A percentile compares a stretch with the other conserved stretches of the same genome.
These are phyloP conservation scores for Plicaturopsis crispa DNA, from an alignment of 768 basidiomycete species.

Conservation along the genomic window DNA sequence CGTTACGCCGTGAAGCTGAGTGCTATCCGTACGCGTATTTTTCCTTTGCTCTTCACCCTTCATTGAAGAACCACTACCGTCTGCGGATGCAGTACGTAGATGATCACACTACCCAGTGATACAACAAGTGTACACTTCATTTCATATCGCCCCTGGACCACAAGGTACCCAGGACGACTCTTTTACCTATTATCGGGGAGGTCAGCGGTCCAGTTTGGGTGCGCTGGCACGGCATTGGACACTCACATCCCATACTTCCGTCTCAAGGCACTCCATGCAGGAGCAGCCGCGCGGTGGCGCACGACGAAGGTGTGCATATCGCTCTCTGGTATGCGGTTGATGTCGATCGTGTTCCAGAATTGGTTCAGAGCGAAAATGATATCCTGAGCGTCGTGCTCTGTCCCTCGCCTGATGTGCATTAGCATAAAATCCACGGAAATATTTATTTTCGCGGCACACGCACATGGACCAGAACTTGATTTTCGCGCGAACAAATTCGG, in stretches of 20 bases:
- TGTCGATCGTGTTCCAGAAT: slow-evolving; percentile 78
- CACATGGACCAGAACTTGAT: slow-evolving; percentile 80
- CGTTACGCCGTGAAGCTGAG: no score
- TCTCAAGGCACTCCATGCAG: slow-evolving; percentile 70
- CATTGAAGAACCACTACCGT: no score
- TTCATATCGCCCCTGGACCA: no score
- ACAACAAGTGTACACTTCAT: no score
- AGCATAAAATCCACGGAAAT: slow-evolving; percentile 6
- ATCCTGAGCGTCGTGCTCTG: slow-evolving; percentile 71
- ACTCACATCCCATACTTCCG: slow-evolving; percentile 60
- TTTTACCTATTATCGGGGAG: no score
- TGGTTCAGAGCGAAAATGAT: slow-evolving; percentile 63
- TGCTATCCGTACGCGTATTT: no score
- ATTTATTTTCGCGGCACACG: slow-evolving; percentile 17
- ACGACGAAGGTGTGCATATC: slow-evolving; percentile 77
- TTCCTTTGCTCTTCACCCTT: no score
- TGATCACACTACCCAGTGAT: no score
- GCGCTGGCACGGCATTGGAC: no score
- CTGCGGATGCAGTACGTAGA: no score
- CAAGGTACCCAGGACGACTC: no score
- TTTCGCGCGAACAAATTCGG: slow-evolving; percentile 83
- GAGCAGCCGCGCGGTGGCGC: slow-evolving; percentile 48
- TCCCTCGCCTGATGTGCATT: slow-evolving; percentile 41
- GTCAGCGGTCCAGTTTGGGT: no score
- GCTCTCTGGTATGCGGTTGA: slow-evolving; percentile 79